Percentiles rank a stretch among this genome's conserved stretches.
These are phyloP conservation scores for Fagopyrum tataricum DNA, from an alignment of 148 eudicot species.

Conservation along the genomic window DNA sequence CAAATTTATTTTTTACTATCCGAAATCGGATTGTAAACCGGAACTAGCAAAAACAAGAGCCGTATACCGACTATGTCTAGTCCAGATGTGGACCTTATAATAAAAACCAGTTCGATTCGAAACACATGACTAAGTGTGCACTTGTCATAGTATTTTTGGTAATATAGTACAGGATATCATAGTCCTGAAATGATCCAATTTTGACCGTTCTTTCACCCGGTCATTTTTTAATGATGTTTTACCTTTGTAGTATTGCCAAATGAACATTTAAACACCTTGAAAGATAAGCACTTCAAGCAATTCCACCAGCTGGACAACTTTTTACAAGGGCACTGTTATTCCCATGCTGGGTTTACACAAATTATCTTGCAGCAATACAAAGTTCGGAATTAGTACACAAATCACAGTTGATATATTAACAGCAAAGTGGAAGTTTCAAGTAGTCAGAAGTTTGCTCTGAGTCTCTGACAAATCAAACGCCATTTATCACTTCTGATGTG, in stretches of 20 bases:
- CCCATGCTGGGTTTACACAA: neutral
- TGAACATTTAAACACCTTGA: neutral
- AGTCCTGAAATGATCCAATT: too few species aligned
- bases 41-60: too few species aligned
- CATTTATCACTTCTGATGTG: constrained; percentile 4
- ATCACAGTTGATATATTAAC: neutral
- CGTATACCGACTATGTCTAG: too few species aligned
- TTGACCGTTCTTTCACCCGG: neutral
- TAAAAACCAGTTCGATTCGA: too few species aligned
- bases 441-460: neutral
- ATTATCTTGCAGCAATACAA: constrained; percentile 4
- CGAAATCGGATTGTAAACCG: too few species aligned
- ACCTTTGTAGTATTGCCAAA: neutral
- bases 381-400: neutral
- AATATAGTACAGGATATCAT: too few species aligned
- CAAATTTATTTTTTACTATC: too few species aligned
- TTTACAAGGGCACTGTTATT: neutral
- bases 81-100: too few species aligned
- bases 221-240: neutral
- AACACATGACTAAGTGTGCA: too few species aligned
- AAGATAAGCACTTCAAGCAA: neutral
- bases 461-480: constrained; percentile 2
- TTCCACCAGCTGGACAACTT: neutral
- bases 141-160: too few species aligned
- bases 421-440: constrained; percentile 1